Evolutionary conservation across 345 rosid species (phyloP), one percentile per base, ranked within the genome.

Genomic region (Syzygium oleosum): DNA sequence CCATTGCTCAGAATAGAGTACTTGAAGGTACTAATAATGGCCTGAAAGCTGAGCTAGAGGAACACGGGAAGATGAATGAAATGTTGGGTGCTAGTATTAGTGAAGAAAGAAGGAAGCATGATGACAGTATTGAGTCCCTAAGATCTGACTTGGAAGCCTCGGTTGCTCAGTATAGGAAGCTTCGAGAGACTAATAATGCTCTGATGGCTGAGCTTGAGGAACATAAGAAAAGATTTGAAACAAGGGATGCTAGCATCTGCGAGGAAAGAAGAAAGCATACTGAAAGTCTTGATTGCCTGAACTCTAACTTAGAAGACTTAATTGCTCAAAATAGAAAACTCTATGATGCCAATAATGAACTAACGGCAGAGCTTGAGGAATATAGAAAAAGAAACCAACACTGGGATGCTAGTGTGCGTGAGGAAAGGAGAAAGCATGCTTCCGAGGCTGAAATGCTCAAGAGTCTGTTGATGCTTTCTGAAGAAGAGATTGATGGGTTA

Each of bases 401-500:
- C 58, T 3, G 84, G 77, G 93, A 89, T 84, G 88, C 85, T 88
- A 87, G 88, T 85, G 52, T 84, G 85, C 77, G 51, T 78, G 93
- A 91, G 88, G 90, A 88, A 53, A 91, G 89, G 86, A 88, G 88
- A 87, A 88, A 88, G 90, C 88, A 90, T 89, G 92, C 88, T 88
- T 46, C 85, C 41, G 95, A 95, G 88, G 91, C 93, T 87, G 94
- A 94, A 80, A 93, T 88, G 85, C 91, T 94, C 90, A 94, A 90
- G 92, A 90, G 80, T 84, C 89, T 91, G 90, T 85, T 92, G 89
- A 90, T 84, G 77, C 86, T 88, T 87, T 91, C 89, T 51, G 95
- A 89, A 90, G 95, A 92, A 91, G 97, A 94, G 86, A 92, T 90
- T 79, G 96, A 91, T 90, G 84, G 89, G 85, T 87, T 96, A 92